Evolutionary conservation across 305 asterid species (phyloP).

Genomic region (Fraxinus sp.): DNA sequence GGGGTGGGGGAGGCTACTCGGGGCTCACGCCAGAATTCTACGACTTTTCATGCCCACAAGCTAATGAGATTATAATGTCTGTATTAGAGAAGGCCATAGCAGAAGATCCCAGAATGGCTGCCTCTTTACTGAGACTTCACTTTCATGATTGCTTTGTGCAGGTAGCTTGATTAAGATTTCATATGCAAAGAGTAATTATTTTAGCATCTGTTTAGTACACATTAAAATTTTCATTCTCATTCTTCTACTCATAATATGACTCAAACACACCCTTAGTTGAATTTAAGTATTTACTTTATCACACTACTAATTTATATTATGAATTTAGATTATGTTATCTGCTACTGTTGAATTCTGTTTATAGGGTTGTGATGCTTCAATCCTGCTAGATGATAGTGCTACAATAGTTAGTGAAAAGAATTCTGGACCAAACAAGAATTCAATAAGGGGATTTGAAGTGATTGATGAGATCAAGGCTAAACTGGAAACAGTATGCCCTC

Average conservation of each 20-base stretch:
- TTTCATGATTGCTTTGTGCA: slow-evolving; percentile 82
- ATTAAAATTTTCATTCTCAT: too few relatives aligned
- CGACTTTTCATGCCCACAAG: slow-evolving; percentile 69
- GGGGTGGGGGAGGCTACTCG: slow-evolving; percentile 26
- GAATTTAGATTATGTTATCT: not conserved
- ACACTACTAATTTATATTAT: not conserved
- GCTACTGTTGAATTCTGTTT: not conserved
- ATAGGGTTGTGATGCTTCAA: slow-evolving; percentile 84
- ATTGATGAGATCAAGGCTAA: slow-evolving; percentile 73
- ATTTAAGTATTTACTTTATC: not conserved
- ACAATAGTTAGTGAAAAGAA: slow-evolving; percentile 64
- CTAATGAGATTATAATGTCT: slow-evolving; percentile 68
- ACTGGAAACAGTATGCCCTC: slow-evolving; percentile 76
- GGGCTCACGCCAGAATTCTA: slow-evolving; percentile 59
- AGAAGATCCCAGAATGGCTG: slow-evolving; percentile 68
- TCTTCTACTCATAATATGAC: too few relatives aligned
- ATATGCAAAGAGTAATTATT: not conserved
- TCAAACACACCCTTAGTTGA: too few relatives aligned
- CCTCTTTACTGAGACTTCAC: slow-evolving; percentile 78
- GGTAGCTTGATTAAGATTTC: slow-evolving; percentile 31
- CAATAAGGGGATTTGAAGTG: slow-evolving; percentile 70
- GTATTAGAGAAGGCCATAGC: slow-evolving; percentile 67
- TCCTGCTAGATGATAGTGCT: slow-evolving; percentile 53
- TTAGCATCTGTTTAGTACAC: not conserved
- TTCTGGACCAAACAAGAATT: slow-evolving; percentile 69